Evolutionary conservation across 2,329 filamentous ascomycete genomes (phyloP).

Genomic region (Pseudopithomyces maydicus): DNA sequence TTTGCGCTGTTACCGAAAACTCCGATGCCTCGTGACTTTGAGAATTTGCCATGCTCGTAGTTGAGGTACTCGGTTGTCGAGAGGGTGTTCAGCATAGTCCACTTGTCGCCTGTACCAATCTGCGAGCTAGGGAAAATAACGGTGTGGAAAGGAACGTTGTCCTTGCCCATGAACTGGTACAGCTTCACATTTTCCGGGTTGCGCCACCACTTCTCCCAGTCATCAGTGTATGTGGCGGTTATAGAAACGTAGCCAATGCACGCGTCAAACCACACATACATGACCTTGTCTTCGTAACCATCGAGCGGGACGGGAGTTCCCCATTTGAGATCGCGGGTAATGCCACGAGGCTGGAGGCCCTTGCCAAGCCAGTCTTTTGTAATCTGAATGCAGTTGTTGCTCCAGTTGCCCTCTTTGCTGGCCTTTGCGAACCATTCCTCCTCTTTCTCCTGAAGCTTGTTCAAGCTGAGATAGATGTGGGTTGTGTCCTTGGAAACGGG

Average conservation of each 20-base stretch:
- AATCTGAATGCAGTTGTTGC: slow-evolving; percentile 74
- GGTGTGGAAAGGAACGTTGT: slow-evolving; percentile 85
- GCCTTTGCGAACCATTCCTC: slow-evolving; percentile 77
- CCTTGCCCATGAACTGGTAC: slow-evolving; percentile 93
- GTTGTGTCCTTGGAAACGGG: slow-evolving; percentile 83
- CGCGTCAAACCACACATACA: slow-evolving; percentile 93
- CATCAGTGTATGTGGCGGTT: slow-evolving; percentile 83
- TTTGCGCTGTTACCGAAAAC: slow-evolving; percentile 91
- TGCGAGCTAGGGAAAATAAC: slow-evolving; percentile 91
- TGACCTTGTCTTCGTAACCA: slow-evolving; percentile 75
- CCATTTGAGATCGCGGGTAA: slow-evolving; percentile 93
- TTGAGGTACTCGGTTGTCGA: slow-evolving; percentile 77
- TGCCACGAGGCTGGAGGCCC: slow-evolving; percentile 83
- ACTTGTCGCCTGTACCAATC: slow-evolving; percentile 80
- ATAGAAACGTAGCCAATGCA: slow-evolving; percentile 97
- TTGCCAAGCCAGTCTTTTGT: slow-evolving; percentile 82
- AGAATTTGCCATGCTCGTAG: slow-evolving; percentile 71
- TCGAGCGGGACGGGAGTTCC: slow-evolving; percentile 68
- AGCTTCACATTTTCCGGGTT: slow-evolving; percentile 85
- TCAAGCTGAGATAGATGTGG: slow-evolving; percentile 86
- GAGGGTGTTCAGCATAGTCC: slow-evolving; percentile 88
- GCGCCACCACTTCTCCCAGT: slow-evolving; percentile 96
- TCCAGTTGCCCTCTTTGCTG: slow-evolving; percentile 77
- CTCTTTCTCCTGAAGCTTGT: slow-evolving; percentile 78
- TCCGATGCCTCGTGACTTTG: slow-evolving; percentile 85